These are phyloP conservation scores for Cucurbita pepo DNA, from an alignment of 306 rosid species.

Conservation along the genomic window DNA sequence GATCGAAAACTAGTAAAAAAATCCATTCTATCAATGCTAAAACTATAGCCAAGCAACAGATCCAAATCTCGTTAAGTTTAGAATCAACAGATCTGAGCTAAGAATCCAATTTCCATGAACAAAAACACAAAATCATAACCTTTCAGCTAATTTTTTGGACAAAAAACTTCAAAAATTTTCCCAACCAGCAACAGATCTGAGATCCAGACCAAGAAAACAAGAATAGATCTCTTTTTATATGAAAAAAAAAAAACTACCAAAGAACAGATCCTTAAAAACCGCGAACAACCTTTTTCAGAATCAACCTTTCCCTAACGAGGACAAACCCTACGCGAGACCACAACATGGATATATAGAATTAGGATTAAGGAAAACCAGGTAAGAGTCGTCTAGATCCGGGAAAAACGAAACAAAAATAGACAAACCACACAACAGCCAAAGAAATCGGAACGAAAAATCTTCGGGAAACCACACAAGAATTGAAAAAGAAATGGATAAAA, in stretches of 20 bases:
- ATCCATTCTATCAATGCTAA: background rate
- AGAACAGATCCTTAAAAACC: background rate
- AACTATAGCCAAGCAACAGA: background rate
- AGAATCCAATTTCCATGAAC: background rate
- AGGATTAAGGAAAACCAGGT: background rate
- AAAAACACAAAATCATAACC: background rate
- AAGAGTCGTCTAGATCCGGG: slow-evolving; percentile 1
- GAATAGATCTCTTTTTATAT: background rate
- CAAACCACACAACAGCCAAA: background rate
- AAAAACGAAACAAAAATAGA: slow-evolving; percentile 1
- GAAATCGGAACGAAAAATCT: background rate
- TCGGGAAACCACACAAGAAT: background rate
- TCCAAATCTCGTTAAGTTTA: background rate
- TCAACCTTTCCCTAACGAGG: background rate
- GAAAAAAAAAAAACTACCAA: too few relatives aligned
- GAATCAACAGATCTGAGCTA: background rate
- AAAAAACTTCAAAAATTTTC: background rate
- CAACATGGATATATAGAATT: background rate
- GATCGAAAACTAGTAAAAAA: background rate
- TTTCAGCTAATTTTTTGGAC: too few relatives aligned
- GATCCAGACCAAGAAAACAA: background rate
- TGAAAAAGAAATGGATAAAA: background rate
- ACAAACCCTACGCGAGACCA: background rate
- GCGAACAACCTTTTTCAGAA: background rate
- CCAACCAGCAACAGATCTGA: background rate